Evolutionary conservation across 1,284 basidiomycete genomes (phyloP).

Genomic region (Naganishia liquefaciens): DNA sequence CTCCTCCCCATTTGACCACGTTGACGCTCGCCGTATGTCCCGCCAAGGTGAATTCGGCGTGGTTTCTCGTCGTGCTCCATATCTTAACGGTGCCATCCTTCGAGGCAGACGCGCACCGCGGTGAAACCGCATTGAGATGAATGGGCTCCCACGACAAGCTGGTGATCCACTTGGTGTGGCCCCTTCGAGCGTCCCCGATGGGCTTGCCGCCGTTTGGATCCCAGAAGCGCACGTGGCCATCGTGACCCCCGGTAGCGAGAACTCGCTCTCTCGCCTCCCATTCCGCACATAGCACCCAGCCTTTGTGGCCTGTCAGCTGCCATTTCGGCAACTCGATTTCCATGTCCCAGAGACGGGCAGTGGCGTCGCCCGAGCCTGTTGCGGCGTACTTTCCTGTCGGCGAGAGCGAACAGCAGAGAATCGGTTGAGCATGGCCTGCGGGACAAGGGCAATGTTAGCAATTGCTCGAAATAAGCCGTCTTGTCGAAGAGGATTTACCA

Average conservation of each 20-base stretch:
- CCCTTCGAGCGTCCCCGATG: slow-evolving; percentile 78
- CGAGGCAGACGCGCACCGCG: slow-evolving; percentile 90
- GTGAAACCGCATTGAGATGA: slow-evolving; percentile 73
- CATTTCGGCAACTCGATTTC: slow-evolving; percentile 89
- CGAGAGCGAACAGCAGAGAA: slow-evolving; percentile 92
- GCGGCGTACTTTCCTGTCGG: slow-evolving; percentile 87
- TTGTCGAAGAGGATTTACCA: slow-evolving; percentile 57
- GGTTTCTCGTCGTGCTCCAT: slow-evolving; percentile 77
- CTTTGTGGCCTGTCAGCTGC: slow-evolving; percentile 82
- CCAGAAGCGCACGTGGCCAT: slow-evolving; percentile 88
- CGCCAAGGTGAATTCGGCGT: slow-evolving; percentile 81
- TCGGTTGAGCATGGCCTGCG: slow-evolving; percentile 84
- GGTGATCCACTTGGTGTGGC: slow-evolving; percentile 96
- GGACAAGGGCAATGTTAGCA: slow-evolving; percentile 15
- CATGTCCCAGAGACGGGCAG: slow-evolving; percentile 91
- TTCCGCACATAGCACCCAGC: slow-evolving; percentile 95
- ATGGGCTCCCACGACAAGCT: slow-evolving; percentile 96
- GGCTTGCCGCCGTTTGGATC: slow-evolving; percentile 83
- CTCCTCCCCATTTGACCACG: slow-evolving; percentile 92
- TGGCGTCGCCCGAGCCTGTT: slow-evolving; percentile 93
- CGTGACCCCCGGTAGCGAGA: slow-evolving; percentile 86
- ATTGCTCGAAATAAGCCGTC: background rate
- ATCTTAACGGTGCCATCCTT: slow-evolving; percentile 95
- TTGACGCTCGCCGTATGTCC: slow-evolving; percentile 95
- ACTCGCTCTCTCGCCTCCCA: slow-evolving; percentile 92